A percentile compares a stretch with the other conserved stretches of the same genome.
Conservation (phyloP, 2,329 filamentous ascomycete genomes). For the Stagonosporopsis cucurbitacearum region DNA sequence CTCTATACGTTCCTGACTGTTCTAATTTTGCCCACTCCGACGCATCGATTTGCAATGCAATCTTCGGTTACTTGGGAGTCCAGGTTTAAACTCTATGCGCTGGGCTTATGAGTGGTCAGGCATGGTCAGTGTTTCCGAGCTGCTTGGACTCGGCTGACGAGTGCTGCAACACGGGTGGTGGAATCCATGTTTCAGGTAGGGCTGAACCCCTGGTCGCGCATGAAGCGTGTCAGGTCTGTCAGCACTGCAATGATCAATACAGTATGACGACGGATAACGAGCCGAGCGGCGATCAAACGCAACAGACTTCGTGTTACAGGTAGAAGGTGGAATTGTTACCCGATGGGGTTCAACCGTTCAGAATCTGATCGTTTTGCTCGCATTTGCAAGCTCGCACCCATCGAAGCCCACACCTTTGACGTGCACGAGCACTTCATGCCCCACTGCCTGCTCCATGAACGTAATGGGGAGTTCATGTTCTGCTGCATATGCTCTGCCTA, state of each 20-base stretch:
- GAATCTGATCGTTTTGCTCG: neutral
- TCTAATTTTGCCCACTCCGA: constrained; percentile 12
- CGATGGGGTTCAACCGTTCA: neutral
- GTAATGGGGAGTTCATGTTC: constrained; percentile 28
- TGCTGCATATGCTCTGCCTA: constrained; percentile 41
- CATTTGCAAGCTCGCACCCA: constrained; percentile 25
- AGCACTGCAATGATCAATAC: constrained; percentile 16
- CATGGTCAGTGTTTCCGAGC: constrained; percentile 7
- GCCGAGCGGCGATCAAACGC: constrained; percentile 8
- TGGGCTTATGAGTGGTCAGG: constrained; percentile 14
- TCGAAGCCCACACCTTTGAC: constrained; percentile 42
- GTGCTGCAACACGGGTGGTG: constrained; percentile 18
- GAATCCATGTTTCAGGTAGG: constrained; percentile 27
- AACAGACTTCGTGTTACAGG: neutral
- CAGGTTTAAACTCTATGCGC: constrained; percentile 14
- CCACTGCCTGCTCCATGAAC: constrained; percentile 20
- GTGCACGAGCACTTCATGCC: constrained; percentile 18
- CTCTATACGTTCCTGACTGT: constrained; percentile 5
- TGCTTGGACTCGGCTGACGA: constrained; percentile 17
- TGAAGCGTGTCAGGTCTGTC: constrained; percentile 21
- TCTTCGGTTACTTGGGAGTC: constrained; percentile 22
- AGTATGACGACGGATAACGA: neutral
- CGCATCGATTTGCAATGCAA: constrained; percentile 22
- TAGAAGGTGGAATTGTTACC: neutral
- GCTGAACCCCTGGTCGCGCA: constrained; percentile 21